These are phyloP conservation scores for Cordyceps tenuipes DNA, from an alignment of 2,329 filamentous ascomycete species.

Conservation along the genomic window DNA sequence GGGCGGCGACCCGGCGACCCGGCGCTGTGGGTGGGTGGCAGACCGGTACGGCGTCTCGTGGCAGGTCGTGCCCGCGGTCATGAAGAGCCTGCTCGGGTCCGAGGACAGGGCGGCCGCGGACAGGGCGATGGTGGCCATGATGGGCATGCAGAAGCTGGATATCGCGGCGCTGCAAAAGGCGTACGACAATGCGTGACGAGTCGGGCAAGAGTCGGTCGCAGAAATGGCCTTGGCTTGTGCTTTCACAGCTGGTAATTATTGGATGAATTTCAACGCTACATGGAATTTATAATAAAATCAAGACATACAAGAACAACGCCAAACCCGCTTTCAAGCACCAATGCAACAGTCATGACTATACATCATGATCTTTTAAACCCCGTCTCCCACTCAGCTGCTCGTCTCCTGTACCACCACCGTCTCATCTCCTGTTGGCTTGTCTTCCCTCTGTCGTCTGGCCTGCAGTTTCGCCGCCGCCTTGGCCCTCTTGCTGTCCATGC, in stretches of 20 bases:
- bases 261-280: background rate
- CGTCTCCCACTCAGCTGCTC: background rate
- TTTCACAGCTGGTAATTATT: background rate
- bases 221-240: background rate
- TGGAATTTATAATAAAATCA: background rate
- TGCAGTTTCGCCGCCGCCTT: background rate
- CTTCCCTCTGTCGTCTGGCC: background rate
- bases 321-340: background rate
- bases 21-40: slow-evolving; percentile 36
- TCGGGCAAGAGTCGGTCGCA: background rate
- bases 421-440: background rate
- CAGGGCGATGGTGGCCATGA: slow-evolving; percentile 15
- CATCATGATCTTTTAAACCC: background rate
- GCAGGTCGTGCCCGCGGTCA: slow-evolving; percentile 35
- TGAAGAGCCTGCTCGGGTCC: slow-evolving; percentile 28
- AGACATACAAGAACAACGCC: background rate
- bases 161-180: slow-evolving; percentile 1
- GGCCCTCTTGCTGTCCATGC: slow-evolving; percentile 10
- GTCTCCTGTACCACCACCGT: background rate
- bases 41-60: slow-evolving; percentile 39
- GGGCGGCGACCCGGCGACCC: slow-evolving; percentile 27
- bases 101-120: slow-evolving; percentile 24
- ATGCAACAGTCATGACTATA: background rate
- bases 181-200: background rate
- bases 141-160: slow-evolving; percentile 12